phyloP scores from a whole-genome alignment of 495 filamentous ascomycete species.

The Neurospora sp. region DNA sequence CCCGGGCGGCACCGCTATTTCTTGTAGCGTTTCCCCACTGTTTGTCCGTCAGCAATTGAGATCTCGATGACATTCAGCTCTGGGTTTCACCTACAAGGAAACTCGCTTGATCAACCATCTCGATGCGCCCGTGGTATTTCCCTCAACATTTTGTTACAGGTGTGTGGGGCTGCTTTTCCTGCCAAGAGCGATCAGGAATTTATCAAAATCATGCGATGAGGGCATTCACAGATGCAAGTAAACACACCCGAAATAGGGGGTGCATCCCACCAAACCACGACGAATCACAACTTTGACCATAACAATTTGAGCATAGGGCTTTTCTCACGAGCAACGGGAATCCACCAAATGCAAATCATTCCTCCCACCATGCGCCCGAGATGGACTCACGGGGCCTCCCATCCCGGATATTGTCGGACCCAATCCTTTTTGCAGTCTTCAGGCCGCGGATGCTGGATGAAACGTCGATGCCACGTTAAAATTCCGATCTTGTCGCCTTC shows the following conservation, averaged over 20 bases:
- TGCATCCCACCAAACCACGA: not conserved
- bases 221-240: not conserved
- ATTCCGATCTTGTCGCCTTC: not conserved
- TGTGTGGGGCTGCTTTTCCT: not conserved
- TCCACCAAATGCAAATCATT: not conserved
- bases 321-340: not conserved
- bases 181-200: not conserved
- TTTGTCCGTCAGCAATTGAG: not conserved
- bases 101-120: not conserved
- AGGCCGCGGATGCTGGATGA: not conserved
- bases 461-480: not conserved
- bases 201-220: not conserved
- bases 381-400: not conserved
- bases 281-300: not conserved
- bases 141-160: not conserved
- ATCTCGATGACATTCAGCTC: not conserved
- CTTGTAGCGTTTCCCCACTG: not conserved
- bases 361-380: not conserved
- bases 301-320: not conserved
- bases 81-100: not conserved
- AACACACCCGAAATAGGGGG: not conserved
- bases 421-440: not conserved
- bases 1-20: not conserved
- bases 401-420: not conserved
- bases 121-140: not conserved